Conservation (phyloP, 768 basidiomycete genomes). For the Cubamyces lactineus region DNA sequence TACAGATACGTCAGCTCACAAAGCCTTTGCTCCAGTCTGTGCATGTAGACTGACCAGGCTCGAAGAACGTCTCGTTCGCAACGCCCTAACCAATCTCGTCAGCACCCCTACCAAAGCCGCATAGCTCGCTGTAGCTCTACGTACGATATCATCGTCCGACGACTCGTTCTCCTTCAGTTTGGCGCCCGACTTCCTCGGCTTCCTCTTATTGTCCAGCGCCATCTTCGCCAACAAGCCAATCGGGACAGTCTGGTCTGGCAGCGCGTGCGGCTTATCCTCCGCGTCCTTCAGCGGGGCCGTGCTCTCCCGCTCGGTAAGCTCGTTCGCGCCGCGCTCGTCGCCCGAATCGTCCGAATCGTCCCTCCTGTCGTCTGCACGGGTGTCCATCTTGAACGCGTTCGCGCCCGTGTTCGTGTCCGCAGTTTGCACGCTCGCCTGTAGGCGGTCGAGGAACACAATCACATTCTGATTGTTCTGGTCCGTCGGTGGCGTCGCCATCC, state of each 20-base stretch:
- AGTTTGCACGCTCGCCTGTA: conserved; percentile 58
- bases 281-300: conserved; percentile 35
- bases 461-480: conserved; percentile 70
- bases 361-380: conserved; percentile 39
- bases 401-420: conserved; percentile 49
- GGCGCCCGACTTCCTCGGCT: conserved; percentile 27
- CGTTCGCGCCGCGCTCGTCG: conserved; percentile 18
- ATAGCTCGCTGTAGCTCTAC: conserved; percentile 11
- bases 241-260: conserved; percentile 76
- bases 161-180: conserved; percentile 20
- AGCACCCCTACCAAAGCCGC: conserved; percentile 4
- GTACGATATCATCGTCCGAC: conserved; percentile 63
- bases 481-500: conserved; percentile 75
- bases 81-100: conserved; percentile 56
- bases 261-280: conserved; percentile 50
- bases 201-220: conserved; percentile 56
- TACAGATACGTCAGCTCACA: not conserved
- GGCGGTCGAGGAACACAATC: conserved; percentile 72
- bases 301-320: conserved; percentile 31
- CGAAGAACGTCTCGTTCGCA: conserved; percentile 79
- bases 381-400: conserved; percentile 48
- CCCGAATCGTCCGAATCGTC: conserved; percentile 32
- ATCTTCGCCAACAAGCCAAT: conserved; percentile 76
- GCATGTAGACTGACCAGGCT: conserved; percentile 57
- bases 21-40: not conserved